Base-by-base conservation (phyloP, 768 basidiomycete genomes). In the Peribolospora kevripleyi region DNA sequence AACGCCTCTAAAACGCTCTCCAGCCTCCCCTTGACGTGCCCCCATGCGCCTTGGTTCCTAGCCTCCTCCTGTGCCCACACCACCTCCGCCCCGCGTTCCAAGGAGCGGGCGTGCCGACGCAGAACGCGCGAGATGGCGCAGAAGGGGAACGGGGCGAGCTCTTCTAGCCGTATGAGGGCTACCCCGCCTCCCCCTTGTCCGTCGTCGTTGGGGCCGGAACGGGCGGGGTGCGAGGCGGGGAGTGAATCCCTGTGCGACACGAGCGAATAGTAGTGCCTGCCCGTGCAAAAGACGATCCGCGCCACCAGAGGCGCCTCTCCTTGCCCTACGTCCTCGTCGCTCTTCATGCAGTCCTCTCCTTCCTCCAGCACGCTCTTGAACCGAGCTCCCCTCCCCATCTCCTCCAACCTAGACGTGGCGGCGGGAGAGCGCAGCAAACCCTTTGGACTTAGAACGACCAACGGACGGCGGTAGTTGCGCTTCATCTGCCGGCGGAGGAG, bases 221-320 rank as follows among this genome's bases (percentile, higher is more conserved):
- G 25, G 25, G 25, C 25, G 25, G 25, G 25, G 25, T 25, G 25
- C 25, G 25, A 25, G 25, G 25, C 25, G 41, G 50, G 37, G 59
- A 58, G 7, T 50, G 47, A 7, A 8, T 50, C 48, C 6, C 84
- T 77, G 55, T 81, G 76, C 59, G 81, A 83, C 58, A 74, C 68
- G 10, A 91, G 76, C 25, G 88, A 84, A 67, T 90, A 90, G 68
- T 84, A 91, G 2, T 86, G 66, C 69, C 91, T 91, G 9, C 87
- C 87, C 0, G 79, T 75, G 51, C 85, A 70, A 47, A 87, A 64
- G 37, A 86, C 71, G n/a, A 91, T 71, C 3, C 81, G 77, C 59
- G 76, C 70, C 25, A 75, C 75, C 9, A 68, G 65, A 48, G 50
- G 6, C 3, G 58, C 52, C 43, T 83, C 82, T 5, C 70, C 67